These are phyloP conservation scores for Calvatia gigantea DNA, from an alignment of 768 basidiomycete species.

Conservation along the genomic window DNA sequence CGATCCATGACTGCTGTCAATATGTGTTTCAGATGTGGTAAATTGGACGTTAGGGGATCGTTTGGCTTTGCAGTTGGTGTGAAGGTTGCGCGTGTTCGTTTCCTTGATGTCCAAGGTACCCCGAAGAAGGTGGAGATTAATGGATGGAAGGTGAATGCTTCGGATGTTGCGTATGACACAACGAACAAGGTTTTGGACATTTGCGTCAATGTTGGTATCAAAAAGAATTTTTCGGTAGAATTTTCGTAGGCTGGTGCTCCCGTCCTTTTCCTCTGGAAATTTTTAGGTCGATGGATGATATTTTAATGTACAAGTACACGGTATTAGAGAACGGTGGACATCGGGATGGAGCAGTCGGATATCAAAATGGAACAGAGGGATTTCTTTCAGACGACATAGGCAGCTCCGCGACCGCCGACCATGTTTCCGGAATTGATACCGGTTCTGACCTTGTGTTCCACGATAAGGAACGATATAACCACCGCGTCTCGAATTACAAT, in stretches of 20 bases:
- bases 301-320: no score
- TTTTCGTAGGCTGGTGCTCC: background rate
- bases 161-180: slow-evolving; percentile 30
- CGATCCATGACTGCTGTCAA: slow-evolving; percentile 29
- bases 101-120: slow-evolving; percentile 31
- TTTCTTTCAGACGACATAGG: background rate
- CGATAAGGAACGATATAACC: background rate
- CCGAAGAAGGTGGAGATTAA: slow-evolving; percentile 29
- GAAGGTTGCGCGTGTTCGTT: slow-evolving; percentile 31
- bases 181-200: slow-evolving; percentile 42
- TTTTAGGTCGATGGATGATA: no score
- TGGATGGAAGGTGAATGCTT: slow-evolving; percentile 19
- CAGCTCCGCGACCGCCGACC: background rate
- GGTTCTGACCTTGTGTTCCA: background rate
- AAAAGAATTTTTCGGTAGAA: slow-evolving; percentile 9
- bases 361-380: background rate
- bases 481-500: background rate
- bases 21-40: slow-evolving; percentile 28
- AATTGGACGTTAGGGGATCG: slow-evolving; percentile 30
- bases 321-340: no score
- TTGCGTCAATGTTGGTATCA: slow-evolving; percentile 30
- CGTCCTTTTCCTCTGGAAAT: no score
- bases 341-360: no score
- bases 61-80: slow-evolving; percentile 38
- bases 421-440: background rate